A percentile compares a stretch with the other conserved stretches of the same genome.
These are phyloP conservation scores for Bacidia gigantensis DNA, from an alignment of 495 filamentous ascomycete species.

Conservation along the genomic window DNA sequence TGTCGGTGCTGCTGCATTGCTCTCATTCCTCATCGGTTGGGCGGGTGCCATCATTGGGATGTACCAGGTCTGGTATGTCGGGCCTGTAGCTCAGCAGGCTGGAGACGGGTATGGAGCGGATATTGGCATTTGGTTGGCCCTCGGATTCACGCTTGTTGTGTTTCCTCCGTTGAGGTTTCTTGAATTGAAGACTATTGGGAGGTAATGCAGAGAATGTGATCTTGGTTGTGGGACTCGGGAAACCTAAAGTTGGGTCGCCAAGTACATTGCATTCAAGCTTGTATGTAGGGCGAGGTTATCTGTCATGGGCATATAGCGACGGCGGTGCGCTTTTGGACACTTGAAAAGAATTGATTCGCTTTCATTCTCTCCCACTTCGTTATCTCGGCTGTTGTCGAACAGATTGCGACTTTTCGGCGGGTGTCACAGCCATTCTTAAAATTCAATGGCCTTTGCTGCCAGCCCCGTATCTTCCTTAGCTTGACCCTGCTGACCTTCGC, in stretches of 20 bases:
- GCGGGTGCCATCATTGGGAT: constrained; percentile 47
- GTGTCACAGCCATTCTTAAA: neutral
- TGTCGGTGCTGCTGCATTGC: constrained; percentile 42
- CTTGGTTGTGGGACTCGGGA: too few relatives aligned
- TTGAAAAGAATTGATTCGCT: neutral
- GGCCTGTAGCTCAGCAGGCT: constrained; percentile 38
- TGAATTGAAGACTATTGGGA: constrained; percentile 27
- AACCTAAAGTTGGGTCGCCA: neutral
- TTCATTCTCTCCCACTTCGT: too few relatives aligned
- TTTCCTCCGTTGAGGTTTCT: constrained; percentile 32
- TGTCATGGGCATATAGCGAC: constrained; percentile 1
- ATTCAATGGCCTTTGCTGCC: constrained; percentile 33
- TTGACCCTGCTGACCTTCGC: constrained; percentile 48
- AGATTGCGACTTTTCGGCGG: neutral
- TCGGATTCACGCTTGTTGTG: constrained; percentile 28
- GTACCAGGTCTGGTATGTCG: constrained; percentile 45
- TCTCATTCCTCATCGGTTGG: constrained; percentile 49
- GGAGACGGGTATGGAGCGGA: constrained; percentile 23
- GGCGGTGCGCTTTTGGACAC: neutral
- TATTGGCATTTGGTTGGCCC: constrained; percentile 32
- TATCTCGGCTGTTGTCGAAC: too few relatives aligned
- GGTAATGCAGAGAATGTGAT: constrained; percentile 21
- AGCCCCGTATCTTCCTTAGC: constrained; percentile 30
- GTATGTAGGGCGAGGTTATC: neutral
- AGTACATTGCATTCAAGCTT: neutral